phyloP scores from a whole-genome alignment of 2,329 filamentous ascomycete genomes.

The Metarhizium rileyi region DNA sequence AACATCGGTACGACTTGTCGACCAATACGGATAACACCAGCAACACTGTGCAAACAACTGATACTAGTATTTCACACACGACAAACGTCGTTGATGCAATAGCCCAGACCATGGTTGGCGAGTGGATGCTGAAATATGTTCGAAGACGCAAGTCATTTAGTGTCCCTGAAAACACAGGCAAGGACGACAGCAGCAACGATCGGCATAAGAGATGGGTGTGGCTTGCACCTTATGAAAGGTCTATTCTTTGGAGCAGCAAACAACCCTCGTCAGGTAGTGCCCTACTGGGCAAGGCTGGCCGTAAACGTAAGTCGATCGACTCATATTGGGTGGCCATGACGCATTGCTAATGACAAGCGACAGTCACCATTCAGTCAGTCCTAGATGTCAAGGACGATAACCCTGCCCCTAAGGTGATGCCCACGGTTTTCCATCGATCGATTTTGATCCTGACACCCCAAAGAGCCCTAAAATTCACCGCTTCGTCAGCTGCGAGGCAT shows the following conservation, averaged over 20 bases:
- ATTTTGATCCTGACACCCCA: conserved; percentile 92
- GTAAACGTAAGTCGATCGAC: conserved; percentile 64
- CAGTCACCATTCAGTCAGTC: conserved; percentile 91
- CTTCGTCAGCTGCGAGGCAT: conserved; percentile 71
- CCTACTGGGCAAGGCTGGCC: conserved; percentile 84
- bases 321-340: neutral
- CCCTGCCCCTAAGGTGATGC: conserved; percentile 60
- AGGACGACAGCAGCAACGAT: conserved; percentile 62
- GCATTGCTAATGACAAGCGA: conserved; percentile 19
- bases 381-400: conserved; percentile 95
- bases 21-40: conserved; percentile 35
- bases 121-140: conserved; percentile 93
- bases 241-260: conserved; percentile 97
- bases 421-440: conserved; percentile 73
- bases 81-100: conserved; percentile 90
- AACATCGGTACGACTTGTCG: conserved; percentile 48
- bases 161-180: conserved; percentile 55
- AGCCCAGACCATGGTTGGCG: conserved; percentile 95
- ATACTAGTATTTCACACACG: conserved; percentile 51
- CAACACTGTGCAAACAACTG: conserved; percentile 30
- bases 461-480: conserved; percentile 90
- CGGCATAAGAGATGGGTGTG: conserved; percentile 98
- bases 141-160: conserved; percentile 85
- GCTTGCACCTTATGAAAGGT: conserved; percentile 91
- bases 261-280: conserved; percentile 83